A percentile compares a stretch with the other conserved stretches of the same genome.
These are phyloP conservation scores for Naganishia vaughanmartiniae DNA, from an alignment of 768 basidiomycete genomes.

Conservation along the genomic window DNA sequence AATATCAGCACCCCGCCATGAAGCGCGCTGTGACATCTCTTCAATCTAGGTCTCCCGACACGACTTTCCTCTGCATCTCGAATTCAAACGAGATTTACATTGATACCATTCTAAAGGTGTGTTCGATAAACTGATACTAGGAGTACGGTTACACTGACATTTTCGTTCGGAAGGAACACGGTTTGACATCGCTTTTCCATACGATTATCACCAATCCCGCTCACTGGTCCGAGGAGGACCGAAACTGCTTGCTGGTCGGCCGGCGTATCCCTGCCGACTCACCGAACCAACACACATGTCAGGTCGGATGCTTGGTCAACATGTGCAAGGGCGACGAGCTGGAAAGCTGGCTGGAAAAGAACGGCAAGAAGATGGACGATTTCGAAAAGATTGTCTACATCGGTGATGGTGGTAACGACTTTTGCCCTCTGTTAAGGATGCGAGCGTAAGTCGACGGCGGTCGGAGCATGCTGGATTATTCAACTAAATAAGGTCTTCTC, in stretches of 20 bases:
- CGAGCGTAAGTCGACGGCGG: conserved; percentile 59
- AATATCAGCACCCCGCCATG: conserved; percentile 88
- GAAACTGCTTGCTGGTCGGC: conserved; percentile 63
- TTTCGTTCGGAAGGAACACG: conserved; percentile 62
- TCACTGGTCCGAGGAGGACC: conserved; percentile 64
- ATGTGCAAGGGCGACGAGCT: conserved; percentile 99
- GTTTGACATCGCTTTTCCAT: conserved; percentile 67
- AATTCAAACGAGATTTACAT: conserved; percentile 94
- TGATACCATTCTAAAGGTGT: conserved; percentile 77
- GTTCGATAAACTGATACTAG: conserved; percentile 20
- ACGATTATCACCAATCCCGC: conserved; percentile 92
- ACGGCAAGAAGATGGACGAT: conserved; percentile 55
- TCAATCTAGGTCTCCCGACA: conserved; percentile 65
- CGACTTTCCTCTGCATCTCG: conserved; percentile 84
- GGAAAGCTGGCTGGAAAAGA: conserved; percentile 68
- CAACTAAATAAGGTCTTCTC: not conserved
- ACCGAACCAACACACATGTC: conserved; percentile 72
- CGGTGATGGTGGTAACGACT: conserved; percentile 93
- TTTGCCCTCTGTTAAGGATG: conserved; percentile 82
- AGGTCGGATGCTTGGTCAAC: conserved; percentile 85
- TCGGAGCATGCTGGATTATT: not conserved
- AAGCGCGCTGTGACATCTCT: conserved; percentile 76
- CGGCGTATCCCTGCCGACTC: conserved; percentile 72
- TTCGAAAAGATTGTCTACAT: conserved; percentile 83
- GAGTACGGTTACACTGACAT: not conserved